These are phyloP conservation scores for Shiraia sp. DNA, from an alignment of 2,329 filamentous ascomycete species.

Conservation along the genomic window DNA sequence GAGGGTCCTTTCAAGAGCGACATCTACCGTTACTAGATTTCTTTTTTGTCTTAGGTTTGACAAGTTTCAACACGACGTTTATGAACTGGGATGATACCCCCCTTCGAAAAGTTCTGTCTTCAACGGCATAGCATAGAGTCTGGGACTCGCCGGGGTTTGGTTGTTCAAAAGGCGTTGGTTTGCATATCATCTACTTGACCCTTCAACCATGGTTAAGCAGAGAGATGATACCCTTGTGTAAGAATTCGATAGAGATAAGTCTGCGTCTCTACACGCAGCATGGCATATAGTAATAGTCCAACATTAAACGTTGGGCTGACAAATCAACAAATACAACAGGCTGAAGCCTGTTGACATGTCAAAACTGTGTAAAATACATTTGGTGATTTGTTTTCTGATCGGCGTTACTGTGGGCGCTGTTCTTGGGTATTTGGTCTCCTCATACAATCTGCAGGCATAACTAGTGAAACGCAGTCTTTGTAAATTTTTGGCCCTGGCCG, in stretches of 20 bases:
- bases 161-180: conserved; percentile 42
- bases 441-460: too few relatives aligned
- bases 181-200: conserved; percentile 43
- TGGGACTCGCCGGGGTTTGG: conserved; percentile 33
- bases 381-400: not conserved
- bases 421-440: too few relatives aligned
- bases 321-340: conserved; percentile 22
- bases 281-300: conserved; percentile 25
- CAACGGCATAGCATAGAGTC: conserved; percentile 60
- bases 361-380: not conserved
- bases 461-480: too few relatives aligned
- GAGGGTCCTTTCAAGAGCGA: conserved; percentile 97
- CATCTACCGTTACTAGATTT: conserved; percentile 64
- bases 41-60: conserved; percentile 28
- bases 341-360: conserved; percentile 12
- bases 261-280: conserved; percentile 21
- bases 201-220: conserved; percentile 44
- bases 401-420: too few relatives aligned
- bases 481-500: too few relatives aligned
- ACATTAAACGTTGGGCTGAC: conserved; percentile 15
- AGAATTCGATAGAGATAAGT: conserved; percentile 22
- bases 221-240: conserved; percentile 37
- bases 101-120: conserved; percentile 60
- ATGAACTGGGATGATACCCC: conserved; percentile 60
- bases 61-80: conserved; percentile 61